phyloP scores from a whole-genome alignment of 257 asterid species.

The Jasminum sambac region DNA sequence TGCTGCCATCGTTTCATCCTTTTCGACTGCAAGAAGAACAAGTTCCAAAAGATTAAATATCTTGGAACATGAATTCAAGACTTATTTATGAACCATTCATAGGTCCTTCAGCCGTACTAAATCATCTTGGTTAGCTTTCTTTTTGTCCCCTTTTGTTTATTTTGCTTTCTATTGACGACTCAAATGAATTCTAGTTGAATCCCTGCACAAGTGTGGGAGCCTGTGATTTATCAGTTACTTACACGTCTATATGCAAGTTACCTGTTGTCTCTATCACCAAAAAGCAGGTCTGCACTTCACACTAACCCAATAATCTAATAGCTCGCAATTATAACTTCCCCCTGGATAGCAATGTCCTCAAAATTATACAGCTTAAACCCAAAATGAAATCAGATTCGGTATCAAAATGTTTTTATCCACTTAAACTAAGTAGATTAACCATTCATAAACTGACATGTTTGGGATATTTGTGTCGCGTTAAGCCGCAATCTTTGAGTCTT shows the following conservation, averaged over 20 bases:
- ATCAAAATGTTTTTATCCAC: too few species aligned
- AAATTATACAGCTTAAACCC: not conserved
- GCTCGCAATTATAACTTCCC: not conserved
- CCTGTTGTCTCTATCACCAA: not conserved
- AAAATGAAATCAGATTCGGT: not conserved
- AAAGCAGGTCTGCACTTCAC: not conserved
- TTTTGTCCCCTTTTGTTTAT: not conserved
- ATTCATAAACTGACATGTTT: too few species aligned
- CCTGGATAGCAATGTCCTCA: not conserved
- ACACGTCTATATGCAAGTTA: not conserved
- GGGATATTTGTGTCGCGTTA: too few species aligned
- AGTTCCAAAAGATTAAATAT: not conserved
- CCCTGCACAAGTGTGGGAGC: not conserved
- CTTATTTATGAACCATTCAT: not conserved
- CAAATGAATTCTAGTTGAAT: not conserved
- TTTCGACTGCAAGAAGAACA: conserved; percentile 55
- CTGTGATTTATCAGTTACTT: not conserved
- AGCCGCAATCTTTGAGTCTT: too few species aligned
- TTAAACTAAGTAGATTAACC: too few species aligned
- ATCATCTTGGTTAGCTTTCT: not conserved
- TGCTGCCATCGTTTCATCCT: conserved; percentile 70
- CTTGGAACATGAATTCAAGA: not conserved
- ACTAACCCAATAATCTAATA: not conserved
- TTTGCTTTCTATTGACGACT: not conserved
- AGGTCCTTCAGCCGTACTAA: not conserved